These are phyloP conservation scores for Boletus rex-veris DNA, from an alignment of 768 basidiomycete species.

Conservation along the genomic window DNA sequence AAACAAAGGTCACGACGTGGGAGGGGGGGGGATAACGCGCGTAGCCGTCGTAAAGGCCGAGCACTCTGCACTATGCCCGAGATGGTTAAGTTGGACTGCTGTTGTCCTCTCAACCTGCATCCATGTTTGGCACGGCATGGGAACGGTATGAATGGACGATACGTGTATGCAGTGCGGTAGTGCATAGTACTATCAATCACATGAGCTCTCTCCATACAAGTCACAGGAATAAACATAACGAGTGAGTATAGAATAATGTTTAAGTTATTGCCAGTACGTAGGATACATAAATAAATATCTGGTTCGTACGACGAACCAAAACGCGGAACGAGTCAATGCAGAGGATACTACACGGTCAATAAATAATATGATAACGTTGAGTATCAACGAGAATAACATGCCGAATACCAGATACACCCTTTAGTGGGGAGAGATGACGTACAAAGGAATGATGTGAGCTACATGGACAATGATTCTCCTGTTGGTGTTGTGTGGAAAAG, in stretches of 20 bases:
- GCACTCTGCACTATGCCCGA: background rate
- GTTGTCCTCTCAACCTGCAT: background rate
- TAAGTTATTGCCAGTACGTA: conserved; percentile 3
- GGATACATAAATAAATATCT: conserved; percentile 12
- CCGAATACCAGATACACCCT: conserved; percentile 16
- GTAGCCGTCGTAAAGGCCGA: conserved; percentile 13
- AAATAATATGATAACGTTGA: conserved; percentile 4
- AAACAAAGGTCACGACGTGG: background rate
- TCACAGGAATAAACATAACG: conserved; percentile 4
- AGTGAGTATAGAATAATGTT: conserved; percentile 13
- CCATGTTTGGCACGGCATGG: no score
- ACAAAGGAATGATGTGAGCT: conserved; percentile 5
- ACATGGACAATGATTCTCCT: conserved; percentile 6
- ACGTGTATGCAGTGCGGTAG: background rate
- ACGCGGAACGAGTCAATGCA: conserved; percentile 17
- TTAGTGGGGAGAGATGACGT: background rate
- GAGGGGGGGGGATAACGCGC: conserved; percentile 17
- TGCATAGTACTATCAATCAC: background rate
- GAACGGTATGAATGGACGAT: background rate
- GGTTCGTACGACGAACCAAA: conserved; percentile 1
- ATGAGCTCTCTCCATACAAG: background rate
- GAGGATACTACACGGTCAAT: conserved; percentile 17
- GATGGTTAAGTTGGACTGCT: background rate
- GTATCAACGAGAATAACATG: background rate
- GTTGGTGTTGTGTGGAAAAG: background rate